Conservation (phyloP, 179 eudicot species). For the Patellifolia procumbens region DNA sequence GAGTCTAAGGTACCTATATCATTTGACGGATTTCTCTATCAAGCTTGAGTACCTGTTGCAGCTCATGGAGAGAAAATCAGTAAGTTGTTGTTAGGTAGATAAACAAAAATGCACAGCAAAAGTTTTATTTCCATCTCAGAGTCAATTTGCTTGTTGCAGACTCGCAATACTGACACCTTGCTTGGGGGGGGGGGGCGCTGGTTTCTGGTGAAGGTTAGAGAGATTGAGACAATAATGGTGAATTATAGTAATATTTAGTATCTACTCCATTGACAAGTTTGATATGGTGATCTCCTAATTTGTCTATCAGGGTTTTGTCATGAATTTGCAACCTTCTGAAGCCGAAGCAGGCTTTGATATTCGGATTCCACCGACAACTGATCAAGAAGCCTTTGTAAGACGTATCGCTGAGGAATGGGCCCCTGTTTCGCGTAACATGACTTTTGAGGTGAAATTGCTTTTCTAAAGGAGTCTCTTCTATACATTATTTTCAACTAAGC, state of each 20-base stretch:
- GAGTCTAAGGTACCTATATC: background rate
- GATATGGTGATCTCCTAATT: background rate
- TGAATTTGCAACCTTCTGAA: slow-evolving; percentile 98
- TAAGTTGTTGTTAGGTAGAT: background rate
- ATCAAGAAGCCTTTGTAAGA: slow-evolving; percentile 58
- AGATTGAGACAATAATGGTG: background rate
- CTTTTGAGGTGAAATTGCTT: slow-evolving; percentile 62
- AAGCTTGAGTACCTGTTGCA: background rate
- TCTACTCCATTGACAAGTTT: background rate
- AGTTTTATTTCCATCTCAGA: background rate
- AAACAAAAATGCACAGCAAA: background rate
- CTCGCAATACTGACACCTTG: background rate
- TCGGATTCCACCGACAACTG: slow-evolving; percentile 85
- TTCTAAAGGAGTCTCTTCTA: background rate
- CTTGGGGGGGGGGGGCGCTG: no score
- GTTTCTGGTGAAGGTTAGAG: background rate
- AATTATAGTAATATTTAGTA: background rate
- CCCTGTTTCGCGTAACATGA: slow-evolving; percentile 86
- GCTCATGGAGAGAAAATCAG: background rate
- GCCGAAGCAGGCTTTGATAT: slow-evolving; percentile 94
- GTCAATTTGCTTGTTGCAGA: background rate
- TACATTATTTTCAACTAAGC: background rate
- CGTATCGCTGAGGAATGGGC: slow-evolving; percentile 96
- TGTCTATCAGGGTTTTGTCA: slow-evolving; percentile 73
- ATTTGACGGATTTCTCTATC: background rate